These are phyloP conservation scores for Polygonum maritimum DNA, from an alignment of 148 eudicot species.

Conservation along the genomic window DNA sequence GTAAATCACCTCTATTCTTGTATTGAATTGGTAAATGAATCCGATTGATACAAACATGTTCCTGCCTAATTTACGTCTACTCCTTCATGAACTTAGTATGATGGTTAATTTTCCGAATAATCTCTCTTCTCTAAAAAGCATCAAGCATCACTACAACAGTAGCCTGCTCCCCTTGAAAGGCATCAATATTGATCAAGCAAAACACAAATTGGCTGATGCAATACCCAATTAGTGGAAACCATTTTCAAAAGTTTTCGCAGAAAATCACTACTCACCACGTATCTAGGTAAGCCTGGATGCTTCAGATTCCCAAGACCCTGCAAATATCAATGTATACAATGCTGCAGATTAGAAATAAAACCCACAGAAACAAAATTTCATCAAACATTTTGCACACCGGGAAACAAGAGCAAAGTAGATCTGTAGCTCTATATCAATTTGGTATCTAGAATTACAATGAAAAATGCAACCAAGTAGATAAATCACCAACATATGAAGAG, in stretches of 20 bases:
- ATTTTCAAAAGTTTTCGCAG: not conserved
- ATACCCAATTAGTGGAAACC: not conserved
- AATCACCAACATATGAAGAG: not conserved
- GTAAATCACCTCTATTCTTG: not conserved
- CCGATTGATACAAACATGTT: not conserved
- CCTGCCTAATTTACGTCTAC: not conserved
- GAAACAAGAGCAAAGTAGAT: not conserved
- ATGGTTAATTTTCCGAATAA: not conserved
- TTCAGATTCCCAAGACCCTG: slow-evolving; percentile 49
- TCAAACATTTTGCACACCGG: not conserved
- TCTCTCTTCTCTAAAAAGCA: not conserved
- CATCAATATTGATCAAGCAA: not conserved
- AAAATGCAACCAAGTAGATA: not conserved
- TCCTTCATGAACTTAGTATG: not conserved
- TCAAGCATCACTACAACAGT: not conserved
- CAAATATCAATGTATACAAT: slow-evolving; percentile 3
- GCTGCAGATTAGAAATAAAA: not conserved
- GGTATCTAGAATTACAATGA: not conserved
- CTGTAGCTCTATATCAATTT: not conserved
- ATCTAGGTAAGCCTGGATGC: slow-evolving; percentile 51
- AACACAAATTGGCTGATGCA: not conserved
- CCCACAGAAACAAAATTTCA: not conserved
- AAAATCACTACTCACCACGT: slow-evolving; percentile 37
- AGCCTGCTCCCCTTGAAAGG: not conserved
- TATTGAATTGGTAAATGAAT: not conserved